Evolutionary conservation across 2,329 filamentous ascomycete genomes (phyloP).

Genomic region (Bipolaris gigantea): DNA sequence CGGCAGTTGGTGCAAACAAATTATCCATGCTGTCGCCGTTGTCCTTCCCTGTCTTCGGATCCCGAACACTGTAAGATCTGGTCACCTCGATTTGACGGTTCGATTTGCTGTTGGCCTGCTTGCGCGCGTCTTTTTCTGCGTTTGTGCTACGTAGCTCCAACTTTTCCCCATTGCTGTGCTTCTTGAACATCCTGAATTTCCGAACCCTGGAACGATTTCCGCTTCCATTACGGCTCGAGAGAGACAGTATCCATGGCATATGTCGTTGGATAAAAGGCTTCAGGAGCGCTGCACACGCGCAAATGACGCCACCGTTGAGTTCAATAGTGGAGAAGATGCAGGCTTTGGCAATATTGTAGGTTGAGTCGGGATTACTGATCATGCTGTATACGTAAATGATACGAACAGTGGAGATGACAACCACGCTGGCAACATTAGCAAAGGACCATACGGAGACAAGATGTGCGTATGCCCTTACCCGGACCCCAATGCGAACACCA

Average conservation of each 20-base stretch:
- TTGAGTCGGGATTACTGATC: constrained; percentile 20
- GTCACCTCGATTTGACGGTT: constrained; percentile 14
- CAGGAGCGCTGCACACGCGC: constrained; percentile 18
- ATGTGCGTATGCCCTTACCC: constrained; percentile 8
- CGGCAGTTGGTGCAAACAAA: constrained; percentile 7
- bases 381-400: constrained; percentile 25
- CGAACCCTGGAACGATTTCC: constrained; percentile 6
- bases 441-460: background rate
- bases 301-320: constrained; percentile 25
- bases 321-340: constrained; percentile 24
- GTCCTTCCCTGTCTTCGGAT: constrained; percentile 2
- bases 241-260: constrained; percentile 15
- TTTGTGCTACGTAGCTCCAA: constrained; percentile 9
- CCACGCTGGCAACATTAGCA: constrained; percentile 12
- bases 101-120: background rate
- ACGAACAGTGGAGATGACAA: constrained; percentile 22
- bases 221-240: constrained; percentile 12
- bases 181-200: constrained; percentile 11
- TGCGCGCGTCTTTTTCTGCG: background rate
- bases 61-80: constrained; percentile 12
- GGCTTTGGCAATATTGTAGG: constrained; percentile 23
- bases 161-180: constrained; percentile 6
- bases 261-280: constrained; percentile 21
- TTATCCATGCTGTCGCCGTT: constrained; percentile 17
- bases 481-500: constrained; percentile 35